Base-by-base conservation (phyloP, 2,329 filamentous ascomycete species). In the Penicillium sp. region DNA sequence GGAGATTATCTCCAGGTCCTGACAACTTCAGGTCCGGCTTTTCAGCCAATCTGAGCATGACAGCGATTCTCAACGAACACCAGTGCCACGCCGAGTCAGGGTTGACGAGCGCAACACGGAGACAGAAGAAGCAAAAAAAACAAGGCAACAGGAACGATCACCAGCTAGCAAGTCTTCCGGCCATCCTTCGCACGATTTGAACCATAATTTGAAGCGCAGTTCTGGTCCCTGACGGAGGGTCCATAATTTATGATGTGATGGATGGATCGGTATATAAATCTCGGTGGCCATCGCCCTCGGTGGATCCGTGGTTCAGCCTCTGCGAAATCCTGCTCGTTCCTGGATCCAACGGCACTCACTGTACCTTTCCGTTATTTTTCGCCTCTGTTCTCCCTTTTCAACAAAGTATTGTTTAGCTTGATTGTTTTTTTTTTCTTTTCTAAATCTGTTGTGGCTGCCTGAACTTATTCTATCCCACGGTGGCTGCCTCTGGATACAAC, bases 241-340 rank as follows among this genome's bases (percentile, higher is more conserved):
- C 53, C 53, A 45, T 26, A 17, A 30, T 47, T 47, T 17, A 30
- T 47, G 53, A 56, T 55, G 52, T 26, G 45, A 56, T 19, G 21
- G 11, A 58, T 50, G 31, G 47, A 56, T 52, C 47, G 29, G 49
- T 58, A 57, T 58, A 61, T 51, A 61, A 58, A 38, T 38, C 49
- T 53, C 19, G 44, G 30, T 41, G 35, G 35, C 11, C 47, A 41
- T 55, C 51, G 17, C 29, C 9, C 35, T 47, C 35, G 31, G 59
- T 64, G 63, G 62, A 64, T 58, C 58, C 60, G 45, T 65, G 60
- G 63, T 65, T 65, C 63, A 60, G 56, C 53, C 50, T 57, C 47
- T 61, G 47, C 47, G 48, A 51, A 58, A 58, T 55, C 52, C 48
- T 56, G 52, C 51, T 62, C 49, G 60, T 58, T 58, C 61, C 61